Conservation (phyloP, 164 flowering plant genomes). For the Annona cherimola region DNA sequence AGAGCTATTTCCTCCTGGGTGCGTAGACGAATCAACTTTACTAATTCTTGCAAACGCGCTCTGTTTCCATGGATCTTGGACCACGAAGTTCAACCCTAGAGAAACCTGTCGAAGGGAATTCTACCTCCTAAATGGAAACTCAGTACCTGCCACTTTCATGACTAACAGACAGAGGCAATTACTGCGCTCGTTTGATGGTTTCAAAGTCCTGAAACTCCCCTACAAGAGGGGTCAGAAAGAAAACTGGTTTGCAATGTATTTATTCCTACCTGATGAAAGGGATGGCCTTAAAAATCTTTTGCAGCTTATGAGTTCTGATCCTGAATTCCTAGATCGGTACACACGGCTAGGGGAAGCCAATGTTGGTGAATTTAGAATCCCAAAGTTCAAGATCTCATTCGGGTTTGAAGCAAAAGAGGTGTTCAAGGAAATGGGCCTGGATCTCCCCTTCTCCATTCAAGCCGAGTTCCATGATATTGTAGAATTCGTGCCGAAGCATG, state of each 20-base stretch:
- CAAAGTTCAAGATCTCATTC: constrained; percentile 22
- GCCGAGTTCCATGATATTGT: constrained; percentile 13
- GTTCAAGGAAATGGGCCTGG: constrained; percentile 11
- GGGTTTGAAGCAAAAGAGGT: constrained; percentile 13
- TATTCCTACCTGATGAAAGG: constrained; percentile 20
- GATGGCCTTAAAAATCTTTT: constrained; percentile 20
- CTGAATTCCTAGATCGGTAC: background rate
- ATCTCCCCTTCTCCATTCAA: constrained; percentile 11
- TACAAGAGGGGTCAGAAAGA: constrained; percentile 8
- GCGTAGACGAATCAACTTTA: background rate
- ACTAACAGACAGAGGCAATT: background rate
- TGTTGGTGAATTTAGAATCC: constrained; percentile 12
- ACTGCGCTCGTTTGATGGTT: constrained; percentile 3
- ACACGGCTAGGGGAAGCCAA: background rate
- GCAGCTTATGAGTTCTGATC: constrained; percentile 5
- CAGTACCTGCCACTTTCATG: constrained; percentile 29
- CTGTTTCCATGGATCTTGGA: constrained; percentile 27
- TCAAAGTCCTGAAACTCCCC: constrained; percentile 20
- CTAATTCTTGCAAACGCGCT: constrained; percentile 21
- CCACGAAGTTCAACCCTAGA: constrained; percentile 1
- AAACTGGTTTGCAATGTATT: constrained; percentile 19
- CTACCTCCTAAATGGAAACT: constrained; percentile 19
- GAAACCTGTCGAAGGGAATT: constrained; percentile 16
- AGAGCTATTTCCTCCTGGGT: constrained; percentile 10
- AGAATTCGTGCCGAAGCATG: background rate